Base-by-base conservation (phyloP, 2,329 filamentous ascomycete species). In the Pseudogymnoascus sp. region DNA sequence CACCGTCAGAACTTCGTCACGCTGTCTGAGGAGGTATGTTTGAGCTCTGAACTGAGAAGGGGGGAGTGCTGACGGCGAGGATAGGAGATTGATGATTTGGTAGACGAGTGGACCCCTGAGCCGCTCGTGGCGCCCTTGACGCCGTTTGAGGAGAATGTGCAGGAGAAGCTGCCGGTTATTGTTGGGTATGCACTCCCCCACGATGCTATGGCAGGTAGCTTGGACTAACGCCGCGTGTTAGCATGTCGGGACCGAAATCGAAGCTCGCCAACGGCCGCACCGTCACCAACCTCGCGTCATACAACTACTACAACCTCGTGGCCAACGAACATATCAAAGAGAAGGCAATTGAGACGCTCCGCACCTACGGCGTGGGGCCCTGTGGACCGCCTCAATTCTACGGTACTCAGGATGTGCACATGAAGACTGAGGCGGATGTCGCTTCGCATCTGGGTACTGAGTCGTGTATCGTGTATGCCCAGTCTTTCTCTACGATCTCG, bases 311-410 rank as follows among this genome's bases (percentile, higher is more conserved):
- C 80, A 97, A 99, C 77, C 91, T 99, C 74, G 90, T 95, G 66
- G 85, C 85, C 60, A 97, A 96, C 72, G 93, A 97, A 64, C 83
- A 87, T 36, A 86, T 99, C 69, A 96, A 96, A 71, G 91, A 97
- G 68, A 95, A 96, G 74, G 94, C 93, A 1, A 91, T 99, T 64
- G 88, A 93, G 73, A 95, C 92, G 0, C 82, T 99, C 38, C 89
- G 93, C 63, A 96, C 90, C 18, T 99, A 99, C 69, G 94, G 94
- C 61, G 95, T 99, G 39, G 95, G 94, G 7, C 93, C 94, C 62
- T 99, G 94, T 72, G 94, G 94, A 18, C 94, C 94, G 15, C 94
- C 94, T 5, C 92, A 96, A 66, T 99, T 99, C 77, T 99, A 99
- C 77, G 94, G 92, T 66, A 99, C 91, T 33, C 93, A 97, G 74